Evolutionary conservation across 2,329 filamentous ascomycete species (phyloP), one percentile per base, ranked within the genome.

Genomic region (Fonsecaea pedrosoi): DNA sequence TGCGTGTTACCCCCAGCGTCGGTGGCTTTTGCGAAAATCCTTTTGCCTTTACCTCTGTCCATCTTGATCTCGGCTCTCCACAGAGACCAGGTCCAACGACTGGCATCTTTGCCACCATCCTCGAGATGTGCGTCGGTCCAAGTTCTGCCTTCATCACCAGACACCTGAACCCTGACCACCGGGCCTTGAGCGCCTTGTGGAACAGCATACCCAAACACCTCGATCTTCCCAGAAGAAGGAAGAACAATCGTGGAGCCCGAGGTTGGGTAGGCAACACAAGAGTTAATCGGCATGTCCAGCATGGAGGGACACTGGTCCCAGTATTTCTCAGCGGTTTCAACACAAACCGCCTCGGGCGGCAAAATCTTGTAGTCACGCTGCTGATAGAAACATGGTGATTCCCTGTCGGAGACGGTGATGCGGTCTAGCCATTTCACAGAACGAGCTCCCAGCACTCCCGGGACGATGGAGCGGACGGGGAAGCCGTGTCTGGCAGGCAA

Each of bases 311-410:
- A 79, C 15, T 75, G 77, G 25, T 77, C 74, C 86, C 86, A 88
- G 74, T 81, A 87, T 53, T 79, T 75, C 68, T 83, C 80, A 2
- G 86, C 86, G 15, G 81, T 79, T 58, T 83, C 80, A 58, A 77
- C 78, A 60, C 80, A 81, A 10, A 79, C 77, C 0, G 81, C 84
- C 40, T 85, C 79, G 0, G 82, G 83, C 0, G 85, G 85, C 6
- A 88, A 77, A 35, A 86, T 79, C 73, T 87, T 88, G 77, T 88
- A 88, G 75, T 88, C 86, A 57, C 78, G 80, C 65, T 84, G 82
- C 75, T 87, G 85, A 72, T 88, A 88, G 74, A 83, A 82, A 70
- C 86, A 87, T 4, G 77, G 75, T 25, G 81, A 84, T 70, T 87
- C 84, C 56, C 77, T 68, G 58, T 77, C 75, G 68, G 84, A 82